A percentile compares a stretch with the other conserved stretches of the same genome.
Evolutionary conservation across 2,329 filamentous ascomycete species (phyloP).

Genomic region (Fusarium phyllophilum): DNA sequence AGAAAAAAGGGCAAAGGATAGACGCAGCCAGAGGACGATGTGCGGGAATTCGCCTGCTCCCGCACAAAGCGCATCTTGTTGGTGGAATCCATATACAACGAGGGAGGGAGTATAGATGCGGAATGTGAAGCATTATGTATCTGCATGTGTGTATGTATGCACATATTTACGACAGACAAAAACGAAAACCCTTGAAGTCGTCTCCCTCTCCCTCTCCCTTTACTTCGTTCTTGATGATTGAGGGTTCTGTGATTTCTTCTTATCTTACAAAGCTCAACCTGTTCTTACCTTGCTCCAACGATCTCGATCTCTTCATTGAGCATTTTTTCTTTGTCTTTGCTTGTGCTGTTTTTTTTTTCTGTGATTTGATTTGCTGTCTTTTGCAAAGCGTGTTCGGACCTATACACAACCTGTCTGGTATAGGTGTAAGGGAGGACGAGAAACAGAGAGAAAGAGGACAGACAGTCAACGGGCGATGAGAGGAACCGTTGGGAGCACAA

Average conservation of each 20-base stretch:
- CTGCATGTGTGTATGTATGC: not conserved
- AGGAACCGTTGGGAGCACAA: constrained; percentile 20
- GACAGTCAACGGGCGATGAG: constrained; percentile 16
- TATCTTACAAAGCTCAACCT: constrained; percentile 2
- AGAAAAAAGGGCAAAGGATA: not conserved
- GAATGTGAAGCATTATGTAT: constrained; percentile 11
- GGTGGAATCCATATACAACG: constrained; percentile 17
- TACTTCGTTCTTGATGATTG: not conserved
- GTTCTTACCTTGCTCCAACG: not conserved
- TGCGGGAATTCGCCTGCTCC: constrained; percentile 12
- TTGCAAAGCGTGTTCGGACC: constrained; percentile 5
- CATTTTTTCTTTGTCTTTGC: constrained; percentile 15
- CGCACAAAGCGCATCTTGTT: constrained; percentile 10
- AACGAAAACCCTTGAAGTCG: constrained; percentile 1
- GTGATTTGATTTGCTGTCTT: constrained; percentile 8
- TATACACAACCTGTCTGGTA: constrained; percentile 3
- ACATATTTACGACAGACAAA: not conserved
- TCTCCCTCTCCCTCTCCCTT: constrained; percentile 14
- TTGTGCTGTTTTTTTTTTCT: not conserved
- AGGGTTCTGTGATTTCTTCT: constrained; percentile 1
- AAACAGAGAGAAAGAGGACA: not conserved
- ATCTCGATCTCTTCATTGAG: not conserved
- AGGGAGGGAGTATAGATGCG: constrained; percentile 18
- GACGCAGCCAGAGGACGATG: not conserved
- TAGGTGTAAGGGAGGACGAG: not conserved